Percentiles rank a stretch among this genome's conserved stretches.
phyloP scores from a whole-genome alignment of 805 yeast genomes.

The Cyberlindnera mycetangii region DNA sequence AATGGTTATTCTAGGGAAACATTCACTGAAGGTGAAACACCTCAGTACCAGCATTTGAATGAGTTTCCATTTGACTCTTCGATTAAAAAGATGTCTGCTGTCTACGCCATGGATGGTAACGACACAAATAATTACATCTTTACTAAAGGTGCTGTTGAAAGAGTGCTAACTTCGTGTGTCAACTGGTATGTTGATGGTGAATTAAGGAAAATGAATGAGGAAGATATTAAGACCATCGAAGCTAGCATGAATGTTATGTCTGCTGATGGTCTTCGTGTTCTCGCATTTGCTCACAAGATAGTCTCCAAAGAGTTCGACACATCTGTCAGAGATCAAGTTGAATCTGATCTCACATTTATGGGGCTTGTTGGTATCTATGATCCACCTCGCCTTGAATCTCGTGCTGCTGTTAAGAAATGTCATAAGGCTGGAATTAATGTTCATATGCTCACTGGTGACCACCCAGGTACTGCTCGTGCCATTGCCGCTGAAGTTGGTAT shows the following conservation, averaged over 20 bases:
- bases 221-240: constrained; percentile 42
- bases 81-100: constrained; percentile 67
- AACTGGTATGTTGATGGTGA: constrained; percentile 44
- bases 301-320: constrained; percentile 30
- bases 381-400: constrained; percentile 73
- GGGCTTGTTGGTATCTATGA: constrained; percentile 79
- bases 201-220: constrained; percentile 36
- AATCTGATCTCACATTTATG: constrained; percentile 50
- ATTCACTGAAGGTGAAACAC: constrained; percentile 36
- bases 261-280: constrained; percentile 64
- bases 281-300: constrained; percentile 59
- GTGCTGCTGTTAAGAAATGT: constrained; percentile 60
- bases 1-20: constrained; percentile 46
- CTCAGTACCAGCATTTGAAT: constrained; percentile 38
- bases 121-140: constrained; percentile 35
- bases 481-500: constrained; percentile 83
- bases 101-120: constrained; percentile 40
- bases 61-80: constrained; percentile 78
- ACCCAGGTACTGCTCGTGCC: constrained; percentile 73
- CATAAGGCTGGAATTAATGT: constrained; percentile 76
- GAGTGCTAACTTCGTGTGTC: constrained; percentile 55
- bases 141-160: constrained; percentile 78
- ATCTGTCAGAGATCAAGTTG: constrained; percentile 45
- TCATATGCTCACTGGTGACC: constrained; percentile 82
- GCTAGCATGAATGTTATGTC: constrained; percentile 58